Evolutionary conservation across 2,329 filamentous ascomycete species (phyloP).

Genomic region (Metarhizium guizhouense): DNA sequence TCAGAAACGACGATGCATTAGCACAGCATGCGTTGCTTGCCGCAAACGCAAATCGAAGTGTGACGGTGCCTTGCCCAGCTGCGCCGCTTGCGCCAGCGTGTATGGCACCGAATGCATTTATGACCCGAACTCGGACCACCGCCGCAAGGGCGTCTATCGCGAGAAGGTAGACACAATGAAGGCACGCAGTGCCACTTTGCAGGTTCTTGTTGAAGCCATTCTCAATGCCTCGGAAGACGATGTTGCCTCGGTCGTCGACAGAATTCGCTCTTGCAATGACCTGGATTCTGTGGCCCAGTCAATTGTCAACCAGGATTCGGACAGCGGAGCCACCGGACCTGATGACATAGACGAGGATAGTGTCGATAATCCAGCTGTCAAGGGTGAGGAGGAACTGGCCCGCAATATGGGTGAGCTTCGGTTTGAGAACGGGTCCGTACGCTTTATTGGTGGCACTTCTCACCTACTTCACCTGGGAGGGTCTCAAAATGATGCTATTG

Average conservation of each 20-base stretch:
- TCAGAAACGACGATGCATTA: constrained; percentile 68
- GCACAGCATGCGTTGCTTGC: constrained; percentile 77
- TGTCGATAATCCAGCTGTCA: constrained; percentile 28
- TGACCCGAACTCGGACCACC: constrained; percentile 92
- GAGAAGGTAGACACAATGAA: constrained; percentile 86
- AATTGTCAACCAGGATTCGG: constrained; percentile 35
- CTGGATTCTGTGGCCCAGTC: constrained; percentile 47
- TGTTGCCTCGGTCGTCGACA: constrained; percentile 69
- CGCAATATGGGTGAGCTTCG: constrained; percentile 89
- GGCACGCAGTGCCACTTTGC: constrained; percentile 76
- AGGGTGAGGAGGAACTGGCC: constrained; percentile 70
- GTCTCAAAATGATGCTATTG: constrained; percentile 24
- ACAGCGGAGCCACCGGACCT: constrained; percentile 16
- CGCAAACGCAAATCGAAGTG: constrained; percentile 78
- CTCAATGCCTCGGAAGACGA: constrained; percentile 86
- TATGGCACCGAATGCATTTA: constrained; percentile 89
- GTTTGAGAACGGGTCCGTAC: constrained; percentile 76
- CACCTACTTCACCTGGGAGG: constrained; percentile 76
- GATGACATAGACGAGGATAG: constrained; percentile 31
- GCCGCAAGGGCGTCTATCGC: constrained; percentile 92
- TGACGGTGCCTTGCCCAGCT: constrained; percentile 83
- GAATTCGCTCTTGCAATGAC: constrained; percentile 78
- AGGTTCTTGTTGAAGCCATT: constrained; percentile 88
- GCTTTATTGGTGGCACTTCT: constrained; percentile 90
- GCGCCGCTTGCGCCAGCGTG: constrained; percentile 91